Conservation (phyloP, 164 flowering plant genomes). For the Magnolia kwangsiensis region DNA sequence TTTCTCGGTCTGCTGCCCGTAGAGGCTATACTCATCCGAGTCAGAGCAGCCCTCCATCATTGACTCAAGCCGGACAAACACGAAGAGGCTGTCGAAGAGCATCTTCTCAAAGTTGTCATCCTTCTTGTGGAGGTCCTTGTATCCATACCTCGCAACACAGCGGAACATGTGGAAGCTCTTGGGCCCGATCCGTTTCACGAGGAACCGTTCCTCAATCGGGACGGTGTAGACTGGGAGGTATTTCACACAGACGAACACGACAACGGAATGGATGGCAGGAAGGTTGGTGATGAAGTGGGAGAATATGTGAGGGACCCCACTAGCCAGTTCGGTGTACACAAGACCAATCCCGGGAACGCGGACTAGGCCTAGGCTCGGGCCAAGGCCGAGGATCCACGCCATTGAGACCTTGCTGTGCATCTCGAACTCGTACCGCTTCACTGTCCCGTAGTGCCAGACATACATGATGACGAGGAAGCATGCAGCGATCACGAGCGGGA, state of each 20-base stretch:
- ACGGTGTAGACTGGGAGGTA: constrained; percentile 95
- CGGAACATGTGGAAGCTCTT: constrained; percentile 92
- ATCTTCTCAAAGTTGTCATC: constrained; percentile 92
- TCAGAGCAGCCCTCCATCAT: constrained; percentile 98
- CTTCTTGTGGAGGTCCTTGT: constrained; percentile 91
- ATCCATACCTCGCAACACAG: constrained; percentile 95
- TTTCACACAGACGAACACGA: constrained; percentile 90
- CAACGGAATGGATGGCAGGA: constrained; percentile 92
- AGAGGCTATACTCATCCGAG: constrained; percentile 44
- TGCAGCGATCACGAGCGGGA: constrained; percentile 86
- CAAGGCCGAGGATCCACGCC: constrained; percentile 96
- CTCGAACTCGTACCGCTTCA: constrained; percentile 85
- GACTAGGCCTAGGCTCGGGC: constrained; percentile 92
- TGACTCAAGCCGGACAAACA: constrained; percentile 75
- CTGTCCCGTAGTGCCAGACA: constrained; percentile 92
- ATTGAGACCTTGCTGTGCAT: constrained; percentile 95
- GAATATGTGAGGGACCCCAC: constrained; percentile 93
- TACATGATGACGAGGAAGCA: constrained; percentile 78
- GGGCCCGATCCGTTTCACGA: constrained; percentile 90
- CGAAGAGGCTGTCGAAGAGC: constrained; percentile 68
- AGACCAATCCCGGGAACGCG: constrained; percentile 97
- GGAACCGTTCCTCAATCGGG: constrained; percentile 81
- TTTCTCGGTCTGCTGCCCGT: constrained; percentile 50
- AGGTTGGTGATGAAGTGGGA: constrained; percentile 96
- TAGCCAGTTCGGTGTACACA: constrained; percentile 90